These are phyloP conservation scores for Pythium utonaiense DNA, from an alignment of 352 stramenopile genomes.

Conservation along the genomic window DNA sequence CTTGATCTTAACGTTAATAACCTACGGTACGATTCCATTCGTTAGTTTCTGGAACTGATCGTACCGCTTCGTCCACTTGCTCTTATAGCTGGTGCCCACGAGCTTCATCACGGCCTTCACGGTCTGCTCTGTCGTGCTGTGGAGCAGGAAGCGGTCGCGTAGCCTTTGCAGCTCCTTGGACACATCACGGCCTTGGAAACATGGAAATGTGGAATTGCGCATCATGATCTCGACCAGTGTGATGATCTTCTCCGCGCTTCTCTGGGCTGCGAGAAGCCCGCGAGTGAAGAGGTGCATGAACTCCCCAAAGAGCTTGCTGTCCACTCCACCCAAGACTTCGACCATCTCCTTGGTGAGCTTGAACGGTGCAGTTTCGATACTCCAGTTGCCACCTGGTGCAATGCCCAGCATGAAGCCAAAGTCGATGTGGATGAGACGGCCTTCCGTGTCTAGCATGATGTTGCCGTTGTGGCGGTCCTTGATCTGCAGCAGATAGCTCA, in stretches of 20 bases:
- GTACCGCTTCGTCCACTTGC: slow-evolving; percentile 98
- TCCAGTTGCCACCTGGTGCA: slow-evolving; percentile 89
- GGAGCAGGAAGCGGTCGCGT: slow-evolving; percentile 84
- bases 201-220: slow-evolving; percentile 76
- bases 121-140: slow-evolving; percentile 82
- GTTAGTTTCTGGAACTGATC: slow-evolving; percentile 94
- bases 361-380: slow-evolving; percentile 96
- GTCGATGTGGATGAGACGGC: slow-evolving; percentile 97
- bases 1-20: background rate
- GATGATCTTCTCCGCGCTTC: slow-evolving; percentile 61
- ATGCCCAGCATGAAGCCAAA: slow-evolving; percentile 95
- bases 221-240: slow-evolving; percentile 80
- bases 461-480: slow-evolving; percentile 99
- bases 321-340: slow-evolving; percentile 92
- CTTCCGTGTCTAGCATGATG: slow-evolving; percentile 94
- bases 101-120: slow-evolving; percentile 89
- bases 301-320: slow-evolving; percentile 89
- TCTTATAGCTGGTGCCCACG: slow-evolving; percentile 91
- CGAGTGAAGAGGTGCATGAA: slow-evolving; percentile 81
- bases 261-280: slow-evolving; percentile 78
- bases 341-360: slow-evolving; percentile 98
- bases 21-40: slow-evolving; percentile 74
- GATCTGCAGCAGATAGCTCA: slow-evolving; percentile 96
- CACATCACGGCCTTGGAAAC: slow-evolving; percentile 83
- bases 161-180: slow-evolving; percentile 81